Evolutionary conservation across 2,329 filamentous ascomycete genomes (phyloP), one percentile per base, ranked within the genome.

Genomic region (Fusarium sambucinum): DNA sequence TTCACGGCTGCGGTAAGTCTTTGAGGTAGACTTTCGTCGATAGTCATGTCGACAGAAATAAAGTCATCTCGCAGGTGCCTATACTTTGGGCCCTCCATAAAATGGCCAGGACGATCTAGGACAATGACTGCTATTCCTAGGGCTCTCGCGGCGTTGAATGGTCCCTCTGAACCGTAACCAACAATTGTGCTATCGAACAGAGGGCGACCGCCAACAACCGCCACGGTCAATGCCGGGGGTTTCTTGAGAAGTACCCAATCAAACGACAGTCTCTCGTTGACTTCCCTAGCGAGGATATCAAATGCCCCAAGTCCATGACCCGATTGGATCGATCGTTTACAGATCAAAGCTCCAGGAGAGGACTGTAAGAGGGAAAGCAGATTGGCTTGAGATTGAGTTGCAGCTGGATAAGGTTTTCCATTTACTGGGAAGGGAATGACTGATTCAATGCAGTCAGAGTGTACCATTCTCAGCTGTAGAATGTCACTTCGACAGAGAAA

Each of bases 401-500:
- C 6, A 6, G 37, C 16, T 19, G 14, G 9, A 14, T 32, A 52
- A 16, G 5, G 19, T 1, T 6, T 32, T 0, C 6, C 19, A 17
- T n/a, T 8, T 25, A 9, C 5, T 11, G 8, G 3, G 2, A 25
- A 25, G 5, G 48, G 5, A n/a, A 52, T 3, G 4, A 41, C 19
- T 5, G 19, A 8, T 8, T 12, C 48, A 7, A 41, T 3, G 7
- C 2, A 52, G 6, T 52, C 48, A n/a, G 48, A 52, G 13, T 52
- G 37, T 5, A 41, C 14, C 48, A 52, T 41, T n/a, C 48, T 41
- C 48, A 41, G 16, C 25, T 40, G 23, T 5, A 41, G 3, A 13
- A 52, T 52, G 6, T 52, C 48, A 8, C 27, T 14, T n/a, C 48
- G 35, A 25, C 37, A 52, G 14, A 52, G 48, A 41, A 41, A 52